Evolutionary conservation across 2,329 filamentous ascomycete genomes (phyloP).

Genomic region (Trichophyton rubrum): DNA sequence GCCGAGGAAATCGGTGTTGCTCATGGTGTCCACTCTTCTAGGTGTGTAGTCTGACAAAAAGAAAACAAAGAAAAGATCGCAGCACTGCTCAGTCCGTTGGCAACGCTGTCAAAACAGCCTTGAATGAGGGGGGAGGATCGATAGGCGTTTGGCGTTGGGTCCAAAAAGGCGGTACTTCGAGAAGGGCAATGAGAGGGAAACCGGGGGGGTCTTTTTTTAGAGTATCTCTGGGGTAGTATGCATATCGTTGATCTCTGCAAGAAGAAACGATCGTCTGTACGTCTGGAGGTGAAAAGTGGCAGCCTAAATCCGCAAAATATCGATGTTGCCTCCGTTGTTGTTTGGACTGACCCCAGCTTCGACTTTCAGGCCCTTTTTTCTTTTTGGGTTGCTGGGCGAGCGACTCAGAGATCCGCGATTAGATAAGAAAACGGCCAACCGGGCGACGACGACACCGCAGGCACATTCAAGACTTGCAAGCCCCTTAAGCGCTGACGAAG

Average conservation of each 20-base stretch:
- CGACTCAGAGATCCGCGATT: not conserved
- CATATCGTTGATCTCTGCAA: not conserved
- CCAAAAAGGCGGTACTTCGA: not conserved
- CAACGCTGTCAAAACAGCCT: not conserved
- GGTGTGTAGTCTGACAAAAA: not conserved
- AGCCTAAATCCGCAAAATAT: not conserved
- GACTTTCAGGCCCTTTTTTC: slow-evolving; percentile 10
- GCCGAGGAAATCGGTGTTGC: slow-evolving; percentile 90
- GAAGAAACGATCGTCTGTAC: not conserved
- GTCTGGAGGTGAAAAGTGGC: not conserved
- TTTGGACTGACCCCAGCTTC: not conserved
- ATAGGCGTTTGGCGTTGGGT: not conserved
- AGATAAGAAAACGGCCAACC: not conserved
- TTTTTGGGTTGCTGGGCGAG: slow-evolving; percentile 5
- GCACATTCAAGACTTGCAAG: not conserved
- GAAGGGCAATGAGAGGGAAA: not conserved
- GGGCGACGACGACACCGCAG: not conserved
- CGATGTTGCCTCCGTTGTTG: not conserved
- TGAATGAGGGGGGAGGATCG: not conserved
- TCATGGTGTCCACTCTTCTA: slow-evolving; percentile 48
- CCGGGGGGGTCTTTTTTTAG: not conserved
- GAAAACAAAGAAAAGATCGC: not conserved
- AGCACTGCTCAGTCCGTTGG: not conserved
- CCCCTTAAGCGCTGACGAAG: not conserved
- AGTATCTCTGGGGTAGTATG: not conserved